Evolutionary conservation across 768 basidiomycete genomes (phyloP).

Genomic region (Coprinopsis marcescibilis): DNA sequence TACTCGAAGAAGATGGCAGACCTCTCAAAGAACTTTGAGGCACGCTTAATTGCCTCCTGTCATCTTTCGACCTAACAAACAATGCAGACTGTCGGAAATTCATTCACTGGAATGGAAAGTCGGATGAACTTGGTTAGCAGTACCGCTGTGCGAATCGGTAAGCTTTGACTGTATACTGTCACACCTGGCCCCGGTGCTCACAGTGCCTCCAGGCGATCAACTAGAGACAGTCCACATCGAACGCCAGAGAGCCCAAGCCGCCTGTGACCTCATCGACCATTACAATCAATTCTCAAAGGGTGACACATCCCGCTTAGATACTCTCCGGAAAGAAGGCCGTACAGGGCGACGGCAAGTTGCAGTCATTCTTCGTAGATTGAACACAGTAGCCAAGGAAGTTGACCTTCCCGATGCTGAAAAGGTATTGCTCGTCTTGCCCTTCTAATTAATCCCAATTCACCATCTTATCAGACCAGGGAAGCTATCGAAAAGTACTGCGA

Average conservation of each 20-base stretch:
- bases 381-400: constrained; percentile 87
- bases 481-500: constrained; percentile 96
- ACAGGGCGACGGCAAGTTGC: constrained; percentile 88
- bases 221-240: constrained; percentile 92
- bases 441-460: background rate
- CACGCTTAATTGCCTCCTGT: constrained; percentile 28
- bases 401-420: constrained; percentile 80
- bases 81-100: constrained; percentile 73
- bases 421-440: constrained; percentile 33
- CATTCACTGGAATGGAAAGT: constrained; percentile 85
- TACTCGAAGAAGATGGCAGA: constrained; percentile 95
- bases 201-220: constrained; percentile 67
- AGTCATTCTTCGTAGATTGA: constrained; percentile 76
- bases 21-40: constrained; percentile 90
- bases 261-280: constrained; percentile 88
- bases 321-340: constrained; percentile 79
- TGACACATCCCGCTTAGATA: constrained; percentile 70
- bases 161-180: constrained; percentile 16
- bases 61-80: constrained; percentile 2
- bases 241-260: constrained; percentile 88
- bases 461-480: constrained; percentile 64
- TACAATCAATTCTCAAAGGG: constrained; percentile 88
- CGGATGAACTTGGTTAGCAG: constrained; percentile 91
- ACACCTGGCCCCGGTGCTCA: constrained; percentile 4
- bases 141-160: constrained; percentile 91